Evolutionary conservation across 257 asterid genomes (phyloP).

Genomic region (Handroanthus guayacan): DNA sequence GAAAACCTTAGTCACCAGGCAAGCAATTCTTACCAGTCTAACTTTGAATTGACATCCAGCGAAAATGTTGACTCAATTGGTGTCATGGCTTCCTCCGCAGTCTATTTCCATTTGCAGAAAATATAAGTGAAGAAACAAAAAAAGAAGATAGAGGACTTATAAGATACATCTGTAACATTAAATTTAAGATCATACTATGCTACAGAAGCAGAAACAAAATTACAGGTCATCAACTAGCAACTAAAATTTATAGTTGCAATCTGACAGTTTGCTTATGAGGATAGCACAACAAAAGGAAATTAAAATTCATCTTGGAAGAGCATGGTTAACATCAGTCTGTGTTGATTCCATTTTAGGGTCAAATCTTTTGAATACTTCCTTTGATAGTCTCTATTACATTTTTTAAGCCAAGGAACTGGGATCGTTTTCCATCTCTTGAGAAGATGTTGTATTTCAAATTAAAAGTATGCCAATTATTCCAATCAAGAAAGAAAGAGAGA

Average conservation of each 20-base stretch:
- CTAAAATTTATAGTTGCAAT: slow-evolving; percentile 8
- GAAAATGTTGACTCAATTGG: slow-evolving; percentile 99
- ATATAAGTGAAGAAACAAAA: slow-evolving; percentile 22
- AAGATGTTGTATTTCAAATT: not conserved
- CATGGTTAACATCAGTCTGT: not conserved
- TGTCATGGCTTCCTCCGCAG: slow-evolving; percentile 99
- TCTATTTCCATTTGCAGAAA: slow-evolving; percentile 56
- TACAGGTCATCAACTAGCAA: slow-evolving; percentile 21
- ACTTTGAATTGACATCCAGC: slow-evolving; percentile 89
- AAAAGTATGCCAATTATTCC: slow-evolving; percentile 6
- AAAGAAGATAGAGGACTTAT: not conserved
- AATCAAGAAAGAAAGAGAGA: not conserved
- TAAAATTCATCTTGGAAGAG: not conserved
- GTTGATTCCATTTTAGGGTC: not conserved
- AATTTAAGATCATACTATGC: slow-evolving; percentile 11
- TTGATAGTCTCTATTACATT: not conserved
- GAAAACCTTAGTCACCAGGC: slow-evolving; percentile 11
- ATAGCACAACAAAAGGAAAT: slow-evolving; percentile 2
- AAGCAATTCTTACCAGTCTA: slow-evolving; percentile 78
- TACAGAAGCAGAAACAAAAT: not conserved
- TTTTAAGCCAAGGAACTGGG: not conserved
- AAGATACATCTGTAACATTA: slow-evolving; percentile 20
- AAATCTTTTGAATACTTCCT: not conserved
- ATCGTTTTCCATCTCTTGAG: slow-evolving; percentile 5
- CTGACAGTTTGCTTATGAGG: slow-evolving; percentile 13